Conservation (phyloP, 2,329 filamentous ascomycete species). For the Dothideomycetes sp. region DNA sequence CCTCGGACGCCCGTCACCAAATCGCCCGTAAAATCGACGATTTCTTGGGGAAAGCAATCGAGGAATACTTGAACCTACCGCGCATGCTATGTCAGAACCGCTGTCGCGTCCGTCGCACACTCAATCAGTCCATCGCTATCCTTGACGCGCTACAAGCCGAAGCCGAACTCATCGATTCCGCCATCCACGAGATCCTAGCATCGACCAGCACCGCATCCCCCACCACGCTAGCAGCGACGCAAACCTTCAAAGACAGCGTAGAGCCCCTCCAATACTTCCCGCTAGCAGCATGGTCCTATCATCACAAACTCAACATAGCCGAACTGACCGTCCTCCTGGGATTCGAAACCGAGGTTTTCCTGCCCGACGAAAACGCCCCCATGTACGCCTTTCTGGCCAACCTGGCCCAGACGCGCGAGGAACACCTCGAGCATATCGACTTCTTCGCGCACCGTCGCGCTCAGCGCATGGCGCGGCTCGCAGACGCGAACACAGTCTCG, state of each 20-base stretch:
- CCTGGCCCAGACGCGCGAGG: conserved; percentile 11
- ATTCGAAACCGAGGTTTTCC: conserved; percentile 87
- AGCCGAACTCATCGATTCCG: conserved; percentile 61
- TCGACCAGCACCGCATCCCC: neutral
- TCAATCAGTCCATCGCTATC: conserved; percentile 71
- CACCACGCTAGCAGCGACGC: neutral
- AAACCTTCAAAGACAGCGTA: neutral
- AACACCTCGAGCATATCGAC: conserved; percentile 55
- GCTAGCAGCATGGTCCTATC: conserved; percentile 78
- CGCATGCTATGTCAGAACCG: conserved; percentile 81
- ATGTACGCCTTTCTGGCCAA: conserved; percentile 53
- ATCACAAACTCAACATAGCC: conserved; percentile 83
- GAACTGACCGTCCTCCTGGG: conserved; percentile 81
- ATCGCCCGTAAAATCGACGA: conserved; percentile 65
- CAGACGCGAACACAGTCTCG: conserved; percentile 16
- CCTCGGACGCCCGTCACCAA: conserved; percentile 61
- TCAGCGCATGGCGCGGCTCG: conserved; percentile 17
- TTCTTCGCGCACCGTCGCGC: conserved; percentile 41
- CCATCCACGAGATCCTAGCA: conserved; percentile 1
- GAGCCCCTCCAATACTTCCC: conserved; percentile 41
- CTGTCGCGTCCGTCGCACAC: conserved; percentile 76
- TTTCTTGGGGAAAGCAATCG: conserved; percentile 42
- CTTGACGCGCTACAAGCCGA: conserved; percentile 79
- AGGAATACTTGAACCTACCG: conserved; percentile 71
- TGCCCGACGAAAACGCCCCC: conserved; percentile 67